Evolutionary conservation across 805 yeast species (phyloP).

Genomic region (Candida succiphila): DNA sequence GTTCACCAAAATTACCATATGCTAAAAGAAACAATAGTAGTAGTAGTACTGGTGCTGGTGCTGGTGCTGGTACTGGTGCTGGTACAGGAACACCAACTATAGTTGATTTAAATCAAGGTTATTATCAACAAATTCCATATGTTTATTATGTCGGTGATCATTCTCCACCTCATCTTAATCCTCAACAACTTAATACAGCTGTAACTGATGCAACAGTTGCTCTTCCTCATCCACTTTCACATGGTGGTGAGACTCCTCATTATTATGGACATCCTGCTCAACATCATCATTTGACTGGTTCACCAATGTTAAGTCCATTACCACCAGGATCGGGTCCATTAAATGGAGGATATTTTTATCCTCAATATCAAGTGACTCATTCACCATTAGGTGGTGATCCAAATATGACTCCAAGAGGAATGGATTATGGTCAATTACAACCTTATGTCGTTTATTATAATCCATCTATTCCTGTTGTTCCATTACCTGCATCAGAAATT

Average conservation of each 20-base stretch:
- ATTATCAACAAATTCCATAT: slow-evolving; percentile 14
- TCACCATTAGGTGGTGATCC: not conserved
- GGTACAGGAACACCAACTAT: slow-evolving; percentile 10
- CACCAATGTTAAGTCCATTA: not conserved
- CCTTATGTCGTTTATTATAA: slow-evolving; percentile 21
- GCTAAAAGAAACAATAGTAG: no score
- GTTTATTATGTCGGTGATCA: slow-evolving; percentile 21
- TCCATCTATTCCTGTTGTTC: no score
- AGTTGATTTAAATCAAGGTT: slow-evolving; percentile 12
- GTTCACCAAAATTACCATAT: not conserved
- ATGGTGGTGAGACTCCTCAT: no score
- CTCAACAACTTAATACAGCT: not conserved
- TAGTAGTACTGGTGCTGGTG: not conserved
- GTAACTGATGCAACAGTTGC: not conserved
- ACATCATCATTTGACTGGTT: no score
- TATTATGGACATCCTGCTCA: no score
- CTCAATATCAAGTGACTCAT: not conserved
- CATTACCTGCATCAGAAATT: not conserved
- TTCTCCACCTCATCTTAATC: not conserved
- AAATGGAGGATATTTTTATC: slow-evolving; percentile 2
- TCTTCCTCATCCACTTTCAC: not conserved
- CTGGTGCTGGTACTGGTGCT: no score
- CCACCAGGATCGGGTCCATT: not conserved
- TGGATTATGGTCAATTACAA: slow-evolving; percentile 15
- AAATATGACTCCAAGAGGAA: slow-evolving; percentile 10